Base-by-base conservation (phyloP, 805 yeast genomes). In the Tetrapisispora namnaoensis region DNA sequence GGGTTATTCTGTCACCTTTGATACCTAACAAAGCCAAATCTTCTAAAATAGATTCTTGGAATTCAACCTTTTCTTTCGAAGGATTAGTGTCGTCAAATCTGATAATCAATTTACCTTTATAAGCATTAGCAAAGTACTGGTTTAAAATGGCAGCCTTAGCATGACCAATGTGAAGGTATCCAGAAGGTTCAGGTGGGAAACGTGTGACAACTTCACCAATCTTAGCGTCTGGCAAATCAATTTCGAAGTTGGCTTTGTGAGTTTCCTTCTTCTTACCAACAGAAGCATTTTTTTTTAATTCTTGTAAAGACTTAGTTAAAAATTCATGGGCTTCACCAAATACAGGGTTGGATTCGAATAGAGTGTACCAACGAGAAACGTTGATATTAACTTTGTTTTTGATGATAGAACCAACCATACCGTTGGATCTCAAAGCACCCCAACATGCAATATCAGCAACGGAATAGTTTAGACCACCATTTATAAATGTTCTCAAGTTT, bases 121-220 rank as follows among this genome's bases (percentile, higher is more conserved):
- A 93, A 64, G 80, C 84, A 60, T 87, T 83, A 44, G 99, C 99
- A 73, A 93, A 91, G 73, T 90, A 91, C 71, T 93, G 93, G 74
- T 93, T 93, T 66, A 93, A 78, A 51, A 93, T 76, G 48, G 99
- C 99, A 53, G 99, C 99, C 71, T 93, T 93, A 52, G 96, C 99
- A 67, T 93, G 99, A 58, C 99, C 99, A 67, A 93, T 91, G 67
- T 93, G 99, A 62, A 93, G 76, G 65, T 82, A 93, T 58, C 99
- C 99, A 69, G 95, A 91, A 39, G 99, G 99, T 71, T 93, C 99
- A 6, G 99, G 99, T 43, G 99, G 99, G 81, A 93, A 93, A 73
- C 99, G 85, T 48, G 99, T 95, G 48, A 95, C 98, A 50, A 93
- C 99, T 70, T 90, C 74, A 55, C 99, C 99, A 50, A 84, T 81